These are phyloP conservation scores for Xylaria sp. DNA, from an alignment of 2,329 filamentous ascomycete genomes.

Conservation along the genomic window DNA sequence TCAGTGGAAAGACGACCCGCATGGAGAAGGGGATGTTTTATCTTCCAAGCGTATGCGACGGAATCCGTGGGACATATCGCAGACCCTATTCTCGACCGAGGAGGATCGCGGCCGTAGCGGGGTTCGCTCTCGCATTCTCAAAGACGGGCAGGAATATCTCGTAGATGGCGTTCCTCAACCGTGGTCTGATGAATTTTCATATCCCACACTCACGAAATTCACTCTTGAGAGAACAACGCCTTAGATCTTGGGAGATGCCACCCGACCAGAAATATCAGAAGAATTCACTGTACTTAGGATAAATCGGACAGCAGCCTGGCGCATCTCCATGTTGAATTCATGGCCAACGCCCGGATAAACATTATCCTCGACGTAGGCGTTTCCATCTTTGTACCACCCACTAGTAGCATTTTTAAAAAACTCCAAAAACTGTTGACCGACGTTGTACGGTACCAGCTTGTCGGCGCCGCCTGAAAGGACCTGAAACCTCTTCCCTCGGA, in stretches of 20 bases:
- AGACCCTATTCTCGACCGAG: slow-evolving; percentile 56
- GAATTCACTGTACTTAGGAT: slow-evolving; percentile 60
- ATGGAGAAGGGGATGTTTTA: slow-evolving; percentile 58
- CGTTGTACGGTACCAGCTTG: slow-evolving; percentile 75
- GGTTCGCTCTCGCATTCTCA: slow-evolving; percentile 49
- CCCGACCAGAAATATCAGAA: slow-evolving; percentile 45
- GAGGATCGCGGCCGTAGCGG: slow-evolving; percentile 52
- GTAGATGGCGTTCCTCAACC: slow-evolving; percentile 53
- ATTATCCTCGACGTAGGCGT: slow-evolving; percentile 69
- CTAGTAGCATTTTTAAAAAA: slow-evolving; percentile 67
- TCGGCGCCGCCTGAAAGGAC: slow-evolving; percentile 74
- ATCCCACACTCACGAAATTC: neutral
- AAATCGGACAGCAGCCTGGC: slow-evolving; percentile 71
- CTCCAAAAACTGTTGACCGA: slow-evolving; percentile 67
- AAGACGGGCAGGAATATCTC: slow-evolving; percentile 54
- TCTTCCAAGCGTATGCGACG: slow-evolving; percentile 60
- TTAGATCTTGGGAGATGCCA: slow-evolving; percentile 44
- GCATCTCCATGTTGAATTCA: slow-evolving; percentile 74
- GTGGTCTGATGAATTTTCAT: slow-evolving; percentile 48
- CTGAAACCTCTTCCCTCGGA: slow-evolving; percentile 72
- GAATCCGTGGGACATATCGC: slow-evolving; percentile 60
- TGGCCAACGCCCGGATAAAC: slow-evolving; percentile 77
- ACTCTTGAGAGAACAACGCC: slow-evolving; percentile 8
- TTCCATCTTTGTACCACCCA: slow-evolving; percentile 65
- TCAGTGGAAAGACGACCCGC: slow-evolving; percentile 64